Conservation (phyloP, 139 green algal genomes). For the Chlamydomonas urium region DNA sequence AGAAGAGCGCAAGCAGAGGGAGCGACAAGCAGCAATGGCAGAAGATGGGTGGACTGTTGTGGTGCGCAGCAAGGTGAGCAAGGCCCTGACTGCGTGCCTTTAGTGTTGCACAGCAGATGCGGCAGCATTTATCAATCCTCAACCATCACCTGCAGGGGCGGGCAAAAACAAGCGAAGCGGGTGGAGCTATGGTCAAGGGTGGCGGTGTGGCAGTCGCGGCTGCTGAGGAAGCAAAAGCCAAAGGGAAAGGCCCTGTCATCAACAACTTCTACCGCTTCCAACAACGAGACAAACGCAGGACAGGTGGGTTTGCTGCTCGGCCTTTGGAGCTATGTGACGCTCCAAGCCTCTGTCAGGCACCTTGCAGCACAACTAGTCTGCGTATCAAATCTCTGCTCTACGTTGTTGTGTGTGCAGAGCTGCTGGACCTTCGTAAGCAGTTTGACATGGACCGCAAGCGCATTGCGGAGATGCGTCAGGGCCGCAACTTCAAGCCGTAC, state of each 20-base stretch:
- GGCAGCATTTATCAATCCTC: not conserved
- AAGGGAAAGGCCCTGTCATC: constrained; percentile 14
- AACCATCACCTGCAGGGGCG: constrained; percentile 31
- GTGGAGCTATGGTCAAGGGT: constrained; percentile 23
- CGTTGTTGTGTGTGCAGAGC: constrained; percentile 2
- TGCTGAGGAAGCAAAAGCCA: constrained; percentile 43
- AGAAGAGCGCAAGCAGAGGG: constrained; percentile 34
- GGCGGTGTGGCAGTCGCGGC: constrained; percentile 51
- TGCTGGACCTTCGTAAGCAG: constrained; percentile 57
- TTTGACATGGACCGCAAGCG: constrained; percentile 65
- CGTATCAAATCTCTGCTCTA: not conserved
- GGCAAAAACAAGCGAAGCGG: constrained; percentile 37
- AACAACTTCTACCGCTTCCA: constrained; percentile 81
- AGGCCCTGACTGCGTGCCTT: not conserved
- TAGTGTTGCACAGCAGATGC: not conserved
- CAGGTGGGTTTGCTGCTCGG: constrained; percentile 39
- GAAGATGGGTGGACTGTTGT: constrained; percentile 82
- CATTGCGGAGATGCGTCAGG: constrained; percentile 50
- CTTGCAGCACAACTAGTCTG: too few species aligned
- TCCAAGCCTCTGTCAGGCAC: too few species aligned
- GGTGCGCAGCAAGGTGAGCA: constrained; percentile 58
- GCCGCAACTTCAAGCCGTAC: constrained; percentile 64
- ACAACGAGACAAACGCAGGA: constrained; percentile 56
- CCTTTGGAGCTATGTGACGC: not conserved
- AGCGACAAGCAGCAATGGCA: constrained; percentile 39